Evolutionary conservation across 371 early-diverging fungal genomes (phyloP), one percentile per base, ranked within the genome.

Genomic region (Mucor saturninus): DNA sequence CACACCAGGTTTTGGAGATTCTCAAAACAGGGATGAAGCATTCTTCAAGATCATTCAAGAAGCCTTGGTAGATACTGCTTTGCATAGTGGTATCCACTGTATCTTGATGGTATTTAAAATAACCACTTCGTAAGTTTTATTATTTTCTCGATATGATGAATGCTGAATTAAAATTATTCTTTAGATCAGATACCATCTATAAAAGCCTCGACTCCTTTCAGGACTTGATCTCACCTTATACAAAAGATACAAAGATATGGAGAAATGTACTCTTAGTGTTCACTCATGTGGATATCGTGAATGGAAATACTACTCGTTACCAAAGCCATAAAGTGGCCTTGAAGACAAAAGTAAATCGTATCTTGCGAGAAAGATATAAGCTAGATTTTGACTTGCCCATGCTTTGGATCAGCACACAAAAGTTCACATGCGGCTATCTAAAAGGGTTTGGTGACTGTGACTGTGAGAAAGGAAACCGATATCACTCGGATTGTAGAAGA

Each of bases 1-100:
- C 58, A 79, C 80, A 2, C 80, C 80, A 2, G 80, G 80, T 3
- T 79, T 79, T 69, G 75, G 69, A 10, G 80, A 79, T 59, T 76
- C 77, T 9, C 70, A 71, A 40, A 51, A 66, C 10, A 61, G 75
- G 53, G 80, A 79, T 38, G 38, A 54, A 26, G 61, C 68, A 15
- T 74, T 79, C 40, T 54, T 69, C n/a, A 56, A 61, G 11, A 54
- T 61, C 5, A 79, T 74, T 6, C 68, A 65, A 32, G 26, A 74
- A 5, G 61, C 68, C 4, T 55, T 79, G 10, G 10, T 70, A 1
- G 59, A 69, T 46, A 43, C 71, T 3, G 64, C 69, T 2, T 42
- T 49, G 2, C 13, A 65, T 37, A 35, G 51, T 1, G 69, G 69
- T 29, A 37, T 68, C 4, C 69, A 68, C 40, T 60, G 67, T 45